phyloP scores from a whole-genome alignment of 2,329 filamentous ascomycete genomes.

The Trichoderma asperellum region DNA sequence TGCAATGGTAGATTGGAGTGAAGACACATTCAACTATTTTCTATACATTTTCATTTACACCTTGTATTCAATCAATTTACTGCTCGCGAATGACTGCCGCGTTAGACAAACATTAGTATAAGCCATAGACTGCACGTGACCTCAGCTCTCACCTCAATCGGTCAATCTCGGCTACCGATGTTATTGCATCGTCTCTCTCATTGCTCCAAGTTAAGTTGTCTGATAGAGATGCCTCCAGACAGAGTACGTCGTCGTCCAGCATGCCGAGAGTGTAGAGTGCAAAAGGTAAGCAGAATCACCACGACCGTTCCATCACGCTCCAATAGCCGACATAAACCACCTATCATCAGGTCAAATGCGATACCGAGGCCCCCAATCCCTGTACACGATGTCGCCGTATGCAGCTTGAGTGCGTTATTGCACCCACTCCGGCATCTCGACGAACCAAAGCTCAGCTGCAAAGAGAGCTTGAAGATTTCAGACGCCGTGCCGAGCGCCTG shows the following conservation, averaged over 20 bases:
- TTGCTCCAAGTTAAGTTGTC: not conserved
- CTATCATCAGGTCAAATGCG: slow-evolving; percentile 14
- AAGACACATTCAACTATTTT: not conserved
- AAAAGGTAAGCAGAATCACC: slow-evolving; percentile 5
- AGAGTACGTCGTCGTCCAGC: slow-evolving; percentile 18
- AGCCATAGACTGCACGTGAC: not conserved
- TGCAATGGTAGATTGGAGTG: slow-evolving; percentile 8
- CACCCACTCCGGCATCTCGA: slow-evolving; percentile 13
- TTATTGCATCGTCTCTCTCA: not conserved
- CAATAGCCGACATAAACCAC: not conserved
- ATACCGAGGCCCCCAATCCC: not conserved
- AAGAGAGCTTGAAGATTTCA: slow-evolving; percentile 17
- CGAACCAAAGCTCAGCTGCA: slow-evolving; percentile 20
- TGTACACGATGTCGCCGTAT: slow-evolving; percentile 23
- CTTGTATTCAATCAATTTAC: not conserved
- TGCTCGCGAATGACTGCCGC: too few relatives aligned
- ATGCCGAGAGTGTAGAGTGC: slow-evolving; percentile 22
- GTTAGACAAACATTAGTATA: not conserved
- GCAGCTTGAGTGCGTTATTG: slow-evolving; percentile 7
- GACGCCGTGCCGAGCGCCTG: not conserved
- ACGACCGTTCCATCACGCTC: not conserved
- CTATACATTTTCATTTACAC: not conserved
- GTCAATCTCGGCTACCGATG: slow-evolving; percentile 4
- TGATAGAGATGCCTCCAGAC: slow-evolving; percentile 8
- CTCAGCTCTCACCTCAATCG: slow-evolving; percentile 1